Conservation (phyloP, 1,284 basidiomycete genomes). For the Somion occarium region DNA sequence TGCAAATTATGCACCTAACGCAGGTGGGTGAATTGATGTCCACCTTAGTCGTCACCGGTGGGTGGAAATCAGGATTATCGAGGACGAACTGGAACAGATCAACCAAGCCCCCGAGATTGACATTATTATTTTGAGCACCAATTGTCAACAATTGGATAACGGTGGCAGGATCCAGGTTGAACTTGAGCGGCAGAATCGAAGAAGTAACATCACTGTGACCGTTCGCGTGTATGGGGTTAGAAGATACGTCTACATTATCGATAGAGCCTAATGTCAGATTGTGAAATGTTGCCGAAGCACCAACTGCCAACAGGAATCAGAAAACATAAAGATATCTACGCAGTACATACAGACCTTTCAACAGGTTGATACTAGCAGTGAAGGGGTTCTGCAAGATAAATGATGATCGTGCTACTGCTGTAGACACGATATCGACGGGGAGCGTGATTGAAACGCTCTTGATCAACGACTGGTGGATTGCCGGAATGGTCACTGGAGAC, state of each 20-base stretch:
- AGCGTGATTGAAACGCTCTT: conserved; percentile 48
- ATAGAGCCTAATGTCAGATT: conserved; percentile 54
- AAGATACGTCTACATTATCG: conserved; percentile 34
- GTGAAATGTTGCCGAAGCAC: conserved; percentile 51
- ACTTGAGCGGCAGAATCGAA: conserved; percentile 53
- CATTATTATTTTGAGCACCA: conserved; percentile 50
- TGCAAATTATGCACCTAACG: background rate
- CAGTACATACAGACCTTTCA: too few relatives aligned
- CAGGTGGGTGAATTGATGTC: background rate
- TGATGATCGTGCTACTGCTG: conserved; percentile 49
- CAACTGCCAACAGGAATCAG: too few relatives aligned
- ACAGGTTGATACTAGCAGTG: conserved; percentile 69
- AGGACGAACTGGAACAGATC: conserved; percentile 56
- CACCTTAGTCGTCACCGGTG: conserved; percentile 34
- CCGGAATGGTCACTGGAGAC: conserved; percentile 62
- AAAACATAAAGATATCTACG: too few relatives aligned
- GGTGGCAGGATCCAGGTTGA: conserved; percentile 59
- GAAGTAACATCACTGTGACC: conserved; percentile 64
- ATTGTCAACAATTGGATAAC: conserved; percentile 58
- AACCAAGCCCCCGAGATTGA: conserved; percentile 62
- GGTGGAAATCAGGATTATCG: conserved; percentile 45
- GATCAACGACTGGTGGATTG: conserved; percentile 63
- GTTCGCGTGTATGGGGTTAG: conserved; percentile 53
- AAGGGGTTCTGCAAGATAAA: conserved; percentile 70
- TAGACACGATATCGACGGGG: conserved; percentile 54